A percentile compares a stretch with the other conserved stretches of the same genome.
These are phyloP conservation scores for Geranium incanum DNA, from an alignment of 441 rosid genomes.

Conservation along the genomic window DNA sequence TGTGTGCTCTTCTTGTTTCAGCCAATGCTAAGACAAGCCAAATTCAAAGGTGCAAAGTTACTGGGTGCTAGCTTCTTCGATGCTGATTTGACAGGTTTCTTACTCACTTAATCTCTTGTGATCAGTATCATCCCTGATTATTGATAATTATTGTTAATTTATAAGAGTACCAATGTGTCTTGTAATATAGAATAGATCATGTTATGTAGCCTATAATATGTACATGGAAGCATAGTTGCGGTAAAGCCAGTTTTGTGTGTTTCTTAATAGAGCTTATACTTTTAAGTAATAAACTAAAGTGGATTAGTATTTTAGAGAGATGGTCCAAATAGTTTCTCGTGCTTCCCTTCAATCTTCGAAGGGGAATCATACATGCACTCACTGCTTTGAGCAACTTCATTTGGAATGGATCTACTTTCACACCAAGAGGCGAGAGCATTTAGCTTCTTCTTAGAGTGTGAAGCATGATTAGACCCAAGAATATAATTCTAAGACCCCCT, in stretches of 20 bases:
- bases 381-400: background rate
- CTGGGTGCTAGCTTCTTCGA: conserved; percentile 93
- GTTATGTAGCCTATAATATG: background rate
- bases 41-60: conserved; percentile 79
- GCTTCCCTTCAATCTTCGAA: background rate
- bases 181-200: background rate
- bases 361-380: background rate
- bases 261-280: background rate
- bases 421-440: background rate
- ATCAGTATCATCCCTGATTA: background rate
- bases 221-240: background rate
- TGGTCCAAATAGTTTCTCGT: background rate
- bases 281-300: background rate
- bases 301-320: background rate
- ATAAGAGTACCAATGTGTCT: background rate
- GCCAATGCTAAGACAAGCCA: conserved; percentile 84
- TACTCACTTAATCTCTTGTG: background rate
- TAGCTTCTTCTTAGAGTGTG: background rate
- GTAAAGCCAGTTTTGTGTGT: background rate
- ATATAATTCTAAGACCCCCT: background rate
- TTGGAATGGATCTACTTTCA: background rate
- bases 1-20: no score
- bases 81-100: conserved; percentile 79
- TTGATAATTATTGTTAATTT: background rate
- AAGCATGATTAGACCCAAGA: background rate